Evolutionary conservation across 306 rosid species (phyloP).

Genomic region (Ziziphus jujuba): DNA sequence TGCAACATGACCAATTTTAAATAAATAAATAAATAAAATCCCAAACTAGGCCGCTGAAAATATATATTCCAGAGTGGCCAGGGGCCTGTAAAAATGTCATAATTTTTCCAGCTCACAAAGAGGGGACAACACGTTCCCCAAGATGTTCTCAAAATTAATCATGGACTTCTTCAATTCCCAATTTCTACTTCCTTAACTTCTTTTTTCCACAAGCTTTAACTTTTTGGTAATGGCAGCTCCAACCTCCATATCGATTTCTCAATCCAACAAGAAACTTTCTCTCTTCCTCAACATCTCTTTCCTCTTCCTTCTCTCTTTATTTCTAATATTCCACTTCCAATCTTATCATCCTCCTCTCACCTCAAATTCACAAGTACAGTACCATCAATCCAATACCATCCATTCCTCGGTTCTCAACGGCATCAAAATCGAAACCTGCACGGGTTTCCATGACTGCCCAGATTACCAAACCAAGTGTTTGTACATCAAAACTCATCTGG

Average conservation of each 20-base stretch:
- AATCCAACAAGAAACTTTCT: neutral
- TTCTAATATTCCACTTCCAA: neutral
- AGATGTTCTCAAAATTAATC: no score
- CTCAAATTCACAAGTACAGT: neutral
- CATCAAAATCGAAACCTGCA: neutral
- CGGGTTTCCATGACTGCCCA: neutral
- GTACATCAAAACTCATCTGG: slow-evolving; percentile 36
- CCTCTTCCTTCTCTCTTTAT: neutral
- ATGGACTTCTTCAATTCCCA: no score
- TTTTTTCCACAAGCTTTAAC: no score
- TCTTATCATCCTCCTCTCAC: neutral
- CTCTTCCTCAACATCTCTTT: neutral
- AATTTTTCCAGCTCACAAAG: no score
- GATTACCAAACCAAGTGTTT: slow-evolving; percentile 50
- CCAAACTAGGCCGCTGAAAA: no score
- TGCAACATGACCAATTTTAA: no score
- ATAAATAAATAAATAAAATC: no score
- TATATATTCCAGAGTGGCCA: no score
- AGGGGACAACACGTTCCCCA: no score
- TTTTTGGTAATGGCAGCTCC: no score
- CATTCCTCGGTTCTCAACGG: neutral
- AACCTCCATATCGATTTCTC: neutral
- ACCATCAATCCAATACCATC: neutral
- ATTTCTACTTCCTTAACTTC: no score
- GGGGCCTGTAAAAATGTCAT: no score